Evolutionary conservation across 2,329 filamentous ascomycete species (phyloP), one percentile per base, ranked within the genome.

Genomic region (Colletotrichum chrysophilum): DNA sequence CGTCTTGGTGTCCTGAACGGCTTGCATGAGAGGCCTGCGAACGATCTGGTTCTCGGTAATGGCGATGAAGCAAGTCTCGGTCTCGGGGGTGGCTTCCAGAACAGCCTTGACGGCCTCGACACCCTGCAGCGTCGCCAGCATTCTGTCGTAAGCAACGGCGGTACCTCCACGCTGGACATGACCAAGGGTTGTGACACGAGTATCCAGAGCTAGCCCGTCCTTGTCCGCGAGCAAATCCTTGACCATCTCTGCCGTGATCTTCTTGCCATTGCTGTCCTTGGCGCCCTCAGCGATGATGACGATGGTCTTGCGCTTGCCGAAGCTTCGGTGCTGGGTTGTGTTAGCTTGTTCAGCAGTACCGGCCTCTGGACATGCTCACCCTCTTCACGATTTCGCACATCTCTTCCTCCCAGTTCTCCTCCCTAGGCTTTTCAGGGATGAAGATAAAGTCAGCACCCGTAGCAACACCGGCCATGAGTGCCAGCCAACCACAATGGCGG

Each of bases 31-130:
- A 24, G 96, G 94, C 80, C 96, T 96, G 71, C 96, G 92, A 78
- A 96, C 93, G 82, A 99, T 98, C 88, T 99, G 98, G 90, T 98
- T 98, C 88, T 99, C 97, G 78, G 94, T 96, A 79, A 99, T 96
- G 79, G 96, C 96, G 82, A 99, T 98, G 82, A 99, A 96, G 74
- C 96, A 96, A 65, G 96, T 98, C 71, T 95, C 95, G 0, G 95
- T 96, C 58, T 97, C 94, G 12, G 97, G 96, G 0, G 93, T 97
- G 66, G 95, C 95, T 78, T 98, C 95, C 32, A 98, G 89, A 21
- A 98, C 95, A 26, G 96, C 96, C 81, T 94, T 95, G 81, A 98
- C 96, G 28, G 96, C 96, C 85, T 98, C 96, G 4, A 98, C 95
- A 81, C 96, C 97, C 83, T 99, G 97, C 43, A 98, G 88, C 0